phyloP scores from a whole-genome alignment of 1,284 basidiomycete species.

The Sporisorium scitamineum region DNA sequence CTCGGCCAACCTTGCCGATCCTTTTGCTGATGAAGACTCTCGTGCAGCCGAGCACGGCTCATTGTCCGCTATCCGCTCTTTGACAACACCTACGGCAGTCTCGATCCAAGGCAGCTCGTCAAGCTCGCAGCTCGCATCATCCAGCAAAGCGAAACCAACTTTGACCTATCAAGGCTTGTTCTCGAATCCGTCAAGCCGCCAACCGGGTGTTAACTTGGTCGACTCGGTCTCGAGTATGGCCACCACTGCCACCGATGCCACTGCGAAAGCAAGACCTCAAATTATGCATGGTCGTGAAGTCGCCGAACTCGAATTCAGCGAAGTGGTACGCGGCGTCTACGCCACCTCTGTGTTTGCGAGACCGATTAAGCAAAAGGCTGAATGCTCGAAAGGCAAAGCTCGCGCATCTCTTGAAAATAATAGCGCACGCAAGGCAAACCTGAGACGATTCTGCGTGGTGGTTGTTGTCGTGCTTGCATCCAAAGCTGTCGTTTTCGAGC shows the following conservation, averaged over 20 bases:
- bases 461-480: constrained; percentile 53
- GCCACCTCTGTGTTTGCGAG: constrained; percentile 30
- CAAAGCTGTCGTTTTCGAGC: constrained; percentile 55
- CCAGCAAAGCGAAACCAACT: not conserved
- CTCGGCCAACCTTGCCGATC: constrained; percentile 53
- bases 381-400: constrained; percentile 20
- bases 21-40: constrained; percentile 30
- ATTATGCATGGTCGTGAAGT: constrained; percentile 48
- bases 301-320: constrained; percentile 62
- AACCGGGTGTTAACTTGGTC: constrained; percentile 8
- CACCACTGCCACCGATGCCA: constrained; percentile 28
- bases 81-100: not conserved
- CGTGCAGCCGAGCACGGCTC: not conserved
- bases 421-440: not conserved
- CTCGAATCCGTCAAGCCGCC: constrained; percentile 12
- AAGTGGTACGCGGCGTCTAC: constrained; percentile 53
- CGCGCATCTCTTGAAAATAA: constrained; percentile 3
- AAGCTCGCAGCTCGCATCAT: not conserved
- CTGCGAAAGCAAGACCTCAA: constrained; percentile 17
- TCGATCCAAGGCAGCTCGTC: not conserved
- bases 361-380: not conserved
- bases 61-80: not conserved
- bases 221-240: constrained; percentile 45
- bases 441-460: constrained; percentile 20
- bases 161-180: constrained; percentile 7